Conservation (phyloP, 805 yeast genomes). For the Candida dendrica region DNA sequence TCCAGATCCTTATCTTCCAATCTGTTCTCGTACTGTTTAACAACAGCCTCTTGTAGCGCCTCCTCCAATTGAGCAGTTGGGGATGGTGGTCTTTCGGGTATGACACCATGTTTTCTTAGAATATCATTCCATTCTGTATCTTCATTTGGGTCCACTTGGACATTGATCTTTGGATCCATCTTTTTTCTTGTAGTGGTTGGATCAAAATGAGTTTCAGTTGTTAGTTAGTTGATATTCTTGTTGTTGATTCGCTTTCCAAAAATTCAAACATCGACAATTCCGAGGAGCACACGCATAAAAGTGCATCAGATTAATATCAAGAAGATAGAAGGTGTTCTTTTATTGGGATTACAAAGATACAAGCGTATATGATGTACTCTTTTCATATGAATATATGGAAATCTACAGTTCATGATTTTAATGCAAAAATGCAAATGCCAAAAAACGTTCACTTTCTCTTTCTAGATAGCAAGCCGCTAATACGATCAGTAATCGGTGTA, state of each 20-base stretch:
- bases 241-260: too few relatives aligned
- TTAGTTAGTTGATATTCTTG: too few relatives aligned
- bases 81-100: constrained; percentile 86
- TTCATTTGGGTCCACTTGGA: constrained; percentile 89
- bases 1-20: constrained; percentile 70
- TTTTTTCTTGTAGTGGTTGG: constrained; percentile 2
- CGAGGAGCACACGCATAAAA: too few relatives aligned
- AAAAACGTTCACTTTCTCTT: background rate
- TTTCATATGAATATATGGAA: too few relatives aligned
- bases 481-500: constrained; percentile 1
- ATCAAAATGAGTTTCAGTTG: too few relatives aligned
- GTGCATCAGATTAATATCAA: too few relatives aligned
- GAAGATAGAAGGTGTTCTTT: too few relatives aligned
- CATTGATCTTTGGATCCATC: constrained; percentile 57
- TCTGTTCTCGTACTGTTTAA: constrained; percentile 73
- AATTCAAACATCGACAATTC: too few relatives aligned
- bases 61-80: constrained; percentile 84
- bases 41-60: constrained; percentile 77
- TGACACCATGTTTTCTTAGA: constrained; percentile 79
- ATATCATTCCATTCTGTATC: constrained; percentile 99
- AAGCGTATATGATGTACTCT: too few relatives aligned
- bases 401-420: too few relatives aligned
- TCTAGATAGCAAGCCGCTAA: background rate
- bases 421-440: background rate
- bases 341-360: too few relatives aligned